Evolutionary conservation across 306 rosid species (phyloP), one percentile per base, ranked within the genome.

Genomic region (Castanospermum australe): DNA sequence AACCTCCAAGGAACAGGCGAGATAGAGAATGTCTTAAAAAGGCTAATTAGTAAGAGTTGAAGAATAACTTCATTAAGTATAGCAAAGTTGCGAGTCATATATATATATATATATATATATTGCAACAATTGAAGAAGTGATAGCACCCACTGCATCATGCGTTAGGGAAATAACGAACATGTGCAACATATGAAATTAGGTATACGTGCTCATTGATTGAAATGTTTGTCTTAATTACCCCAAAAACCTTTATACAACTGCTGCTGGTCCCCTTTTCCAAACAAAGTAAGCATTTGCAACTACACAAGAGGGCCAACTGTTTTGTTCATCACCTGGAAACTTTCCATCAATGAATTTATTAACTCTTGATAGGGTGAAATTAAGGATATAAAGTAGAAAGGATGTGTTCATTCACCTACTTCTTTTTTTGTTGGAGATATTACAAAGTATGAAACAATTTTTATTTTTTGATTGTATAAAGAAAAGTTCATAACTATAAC

Each of bases 281-380:
- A 62, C 36, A 76, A 63, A 61, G 71, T 76, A 76, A 33, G 30
- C 36, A 76, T 47, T 32, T 61, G 18, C 62, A 42, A 20, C 70
- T 47, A 60, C 4, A 4, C 41, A n/a, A 32, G 7, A 35, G 38
- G 39, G 4, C 44, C 59, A 50, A 18, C 48, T 6, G 17, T 50
- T 70, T 69, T 48, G 17, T 17, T 15, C 60, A 69, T 47, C 60
- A 9, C 44, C 20, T 24, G 39, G 39, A 24, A 14, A 14, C 22
- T 44, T 44, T 30, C 5, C 6, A 6, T 63, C 15, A n/a, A 33
- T 18, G 11, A 8, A 38, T 65, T 41, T 20, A 38, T 11, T 4
- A 39, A 65, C 13, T n/a, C 14, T 54, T 8, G 30, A 54, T 9
- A 22, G 45, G 45, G 3, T 39, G 45, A 39, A 0, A n/a, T n/a